These are phyloP conservation scores for Ophiostoma sp. DNA, from an alignment of 2,329 filamentous ascomycete species.

Conservation along the genomic window DNA sequence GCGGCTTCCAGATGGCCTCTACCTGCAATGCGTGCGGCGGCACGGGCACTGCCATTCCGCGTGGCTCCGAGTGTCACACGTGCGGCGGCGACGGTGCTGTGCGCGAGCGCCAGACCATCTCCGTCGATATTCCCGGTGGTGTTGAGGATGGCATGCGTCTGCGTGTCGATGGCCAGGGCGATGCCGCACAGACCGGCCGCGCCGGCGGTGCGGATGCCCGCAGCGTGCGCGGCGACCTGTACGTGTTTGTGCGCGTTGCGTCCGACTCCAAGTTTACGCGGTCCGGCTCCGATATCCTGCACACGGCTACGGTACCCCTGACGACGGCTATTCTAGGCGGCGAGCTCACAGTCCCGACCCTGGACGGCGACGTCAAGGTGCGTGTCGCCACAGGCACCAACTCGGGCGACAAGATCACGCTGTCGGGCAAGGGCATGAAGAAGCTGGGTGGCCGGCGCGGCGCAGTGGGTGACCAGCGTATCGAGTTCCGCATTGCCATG, in stretches of 20 bases:
- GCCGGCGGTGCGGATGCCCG: slow-evolving; percentile 56
- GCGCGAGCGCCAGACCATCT: slow-evolving; percentile 75
- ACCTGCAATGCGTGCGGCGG: slow-evolving; percentile 80
- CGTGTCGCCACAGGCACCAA: slow-evolving; percentile 87
- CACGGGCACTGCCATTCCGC: slow-evolving; percentile 68
- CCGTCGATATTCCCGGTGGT: slow-evolving; percentile 86
- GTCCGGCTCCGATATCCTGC: slow-evolving; percentile 81
- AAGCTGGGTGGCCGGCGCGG: slow-evolving; percentile 66
- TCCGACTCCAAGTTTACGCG: slow-evolving; percentile 85
- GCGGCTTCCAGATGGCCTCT: slow-evolving; percentile 92
- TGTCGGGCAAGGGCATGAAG: slow-evolving; percentile 91
- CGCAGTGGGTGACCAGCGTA: slow-evolving; percentile 73
- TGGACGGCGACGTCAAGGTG: slow-evolving; percentile 85
- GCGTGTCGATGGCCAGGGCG: slow-evolving; percentile 77
- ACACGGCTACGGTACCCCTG: slow-evolving; percentile 84
- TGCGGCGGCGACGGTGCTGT: slow-evolving; percentile 82
- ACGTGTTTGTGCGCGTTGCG: slow-evolving; percentile 84
- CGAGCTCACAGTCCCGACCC: slow-evolving; percentile 80
- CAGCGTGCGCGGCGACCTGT: slow-evolving; percentile 78
- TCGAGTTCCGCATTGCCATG: slow-evolving; percentile 94
- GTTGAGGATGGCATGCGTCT: slow-evolving; percentile 96
- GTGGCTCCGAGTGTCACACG: slow-evolving; percentile 71
- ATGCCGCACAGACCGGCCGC: slow-evolving; percentile 73
- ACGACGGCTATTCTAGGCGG: slow-evolving; percentile 91
- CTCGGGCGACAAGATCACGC: slow-evolving; percentile 84